Base-by-base conservation (phyloP, 306 rosid genomes). In the Mucuna pruriens region DNA sequence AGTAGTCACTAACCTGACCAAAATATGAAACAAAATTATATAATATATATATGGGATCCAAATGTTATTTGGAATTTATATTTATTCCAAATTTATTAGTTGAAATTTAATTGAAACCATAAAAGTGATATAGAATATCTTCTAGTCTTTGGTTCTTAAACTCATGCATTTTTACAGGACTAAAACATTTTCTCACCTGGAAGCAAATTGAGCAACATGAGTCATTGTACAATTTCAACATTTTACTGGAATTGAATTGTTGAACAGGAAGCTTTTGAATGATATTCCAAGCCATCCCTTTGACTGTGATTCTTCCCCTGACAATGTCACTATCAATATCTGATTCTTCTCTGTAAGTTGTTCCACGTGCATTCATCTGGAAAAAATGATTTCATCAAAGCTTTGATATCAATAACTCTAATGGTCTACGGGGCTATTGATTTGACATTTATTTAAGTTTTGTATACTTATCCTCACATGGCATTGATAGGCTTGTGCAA, bases 161-260 rank as follows among this genome's bases (percentile, higher is more conserved):
- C 17, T 17, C 1, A 34, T 49, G 23, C 22, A 66, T 63, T 63
- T 62, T 20, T 22, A 33, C 12, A 11, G 78, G 38, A 7, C 15
- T 1, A 1, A 17, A 17, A 26, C 4, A 12, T 0, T 29, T 69
- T 57, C 49, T 79, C 6, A 71, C 80, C 70, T 51, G 85, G 31
- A 81, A 65, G 80, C 85, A 81, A 40, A 81, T 74, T 19, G 85
- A 52, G 80, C 85, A 81, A 40, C 76, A 81, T 5, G 85, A 64
- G 1, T 74, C 80, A 74, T 52, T 74, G 85, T 52, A 81, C 0
- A 19, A 31, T 52, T 20, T 39, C 2, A 42, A 19, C 62, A 54
- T 39, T 40, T 74, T 5, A 45, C 19, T n/a, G 61, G 75, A 26
- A 49, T 31, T 51, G 76, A 81, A 73, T 40, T 64, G 76, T 39